Conservation (phyloP, 495 filamentous ascomycete species). For the Podospora australis region DNA sequence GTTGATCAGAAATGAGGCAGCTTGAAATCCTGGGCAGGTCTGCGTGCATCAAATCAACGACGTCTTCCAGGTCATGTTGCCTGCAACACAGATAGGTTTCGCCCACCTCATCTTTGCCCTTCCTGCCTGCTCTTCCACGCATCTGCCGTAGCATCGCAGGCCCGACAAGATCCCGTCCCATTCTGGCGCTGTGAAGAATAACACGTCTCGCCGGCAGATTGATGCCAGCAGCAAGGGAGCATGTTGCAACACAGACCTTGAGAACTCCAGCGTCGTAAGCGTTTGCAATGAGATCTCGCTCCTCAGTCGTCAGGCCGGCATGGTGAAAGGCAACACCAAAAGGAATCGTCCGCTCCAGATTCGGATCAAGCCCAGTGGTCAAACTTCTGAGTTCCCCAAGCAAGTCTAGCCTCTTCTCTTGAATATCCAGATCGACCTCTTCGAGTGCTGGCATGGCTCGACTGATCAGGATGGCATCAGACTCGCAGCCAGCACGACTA, state of each 20-base stretch:
- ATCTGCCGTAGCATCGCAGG: constrained; percentile 79
- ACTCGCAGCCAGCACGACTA: constrained; percentile 59
- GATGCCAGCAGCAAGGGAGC: constrained; percentile 78
- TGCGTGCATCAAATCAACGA: constrained; percentile 64
- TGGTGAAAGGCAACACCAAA: constrained; percentile 75
- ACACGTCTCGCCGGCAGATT: constrained; percentile 68
- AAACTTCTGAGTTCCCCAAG: constrained; percentile 63
- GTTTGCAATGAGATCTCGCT: constrained; percentile 65
- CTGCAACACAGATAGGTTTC: constrained; percentile 77
- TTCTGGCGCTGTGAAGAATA: constrained; percentile 69
- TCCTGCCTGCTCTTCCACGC: constrained; percentile 76
- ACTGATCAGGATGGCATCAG: constrained; percentile 57
- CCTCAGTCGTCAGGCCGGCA: constrained; percentile 73
- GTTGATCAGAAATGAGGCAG: constrained; percentile 61
- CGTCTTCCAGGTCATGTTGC: constrained; percentile 60
- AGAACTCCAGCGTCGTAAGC: constrained; percentile 66
- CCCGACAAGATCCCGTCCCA: constrained; percentile 71
- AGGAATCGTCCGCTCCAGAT: constrained; percentile 56
- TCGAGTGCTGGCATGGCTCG: constrained; percentile 49
- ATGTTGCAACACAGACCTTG: constrained; percentile 73
- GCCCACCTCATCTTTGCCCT: constrained; percentile 74
- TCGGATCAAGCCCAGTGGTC: constrained; percentile 59
- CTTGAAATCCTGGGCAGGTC: constrained; percentile 67
- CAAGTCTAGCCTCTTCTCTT: constrained; percentile 58
- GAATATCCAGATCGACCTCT: constrained; percentile 39